Conservation (phyloP, 2,329 filamentous ascomycete species). For the Ceratocystis lukuohia region DNA sequence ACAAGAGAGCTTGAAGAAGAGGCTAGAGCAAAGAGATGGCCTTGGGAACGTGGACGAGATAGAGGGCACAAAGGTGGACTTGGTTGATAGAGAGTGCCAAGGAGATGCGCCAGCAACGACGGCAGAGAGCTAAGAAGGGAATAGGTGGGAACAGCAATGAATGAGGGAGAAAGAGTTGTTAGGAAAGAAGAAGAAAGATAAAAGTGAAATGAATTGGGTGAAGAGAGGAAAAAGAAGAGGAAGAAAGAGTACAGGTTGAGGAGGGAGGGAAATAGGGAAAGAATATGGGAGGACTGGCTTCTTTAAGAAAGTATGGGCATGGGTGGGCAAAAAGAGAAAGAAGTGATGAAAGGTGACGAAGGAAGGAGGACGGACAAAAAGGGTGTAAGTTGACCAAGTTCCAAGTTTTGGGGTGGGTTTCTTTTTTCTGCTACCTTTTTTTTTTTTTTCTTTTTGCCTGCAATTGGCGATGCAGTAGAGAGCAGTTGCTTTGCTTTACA, state of each 20-base stretch:
- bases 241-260: constrained; percentile 24
- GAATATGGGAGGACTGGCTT: constrained; percentile 22
- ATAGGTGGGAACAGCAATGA: neutral
- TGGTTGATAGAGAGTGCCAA: neutral
- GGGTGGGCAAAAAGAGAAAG: constrained; percentile 18
- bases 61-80: neutral
- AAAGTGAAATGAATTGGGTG: constrained; percentile 18
- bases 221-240: constrained; percentile 25
- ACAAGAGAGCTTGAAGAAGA: neutral
- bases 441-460: neutral
- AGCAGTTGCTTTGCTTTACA: neutral
- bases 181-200: constrained; percentile 18
- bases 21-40: neutral
- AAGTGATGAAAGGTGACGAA: constrained; percentile 15
- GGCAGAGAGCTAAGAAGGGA: neutral
- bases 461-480: constrained; percentile 1
- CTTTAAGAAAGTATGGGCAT: constrained; percentile 19
- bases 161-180: neutral
- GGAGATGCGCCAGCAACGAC: neutral
- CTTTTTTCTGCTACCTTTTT: neutral
- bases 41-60: neutral
- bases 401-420: constrained; percentile 4
- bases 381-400: constrained; percentile 6
- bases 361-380: constrained; percentile 10
- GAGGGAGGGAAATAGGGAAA: constrained; percentile 23